These are phyloP conservation scores for Malassezia sympodialis DNA, from an alignment of 1,284 basidiomycete species.

Conservation along the genomic window DNA sequence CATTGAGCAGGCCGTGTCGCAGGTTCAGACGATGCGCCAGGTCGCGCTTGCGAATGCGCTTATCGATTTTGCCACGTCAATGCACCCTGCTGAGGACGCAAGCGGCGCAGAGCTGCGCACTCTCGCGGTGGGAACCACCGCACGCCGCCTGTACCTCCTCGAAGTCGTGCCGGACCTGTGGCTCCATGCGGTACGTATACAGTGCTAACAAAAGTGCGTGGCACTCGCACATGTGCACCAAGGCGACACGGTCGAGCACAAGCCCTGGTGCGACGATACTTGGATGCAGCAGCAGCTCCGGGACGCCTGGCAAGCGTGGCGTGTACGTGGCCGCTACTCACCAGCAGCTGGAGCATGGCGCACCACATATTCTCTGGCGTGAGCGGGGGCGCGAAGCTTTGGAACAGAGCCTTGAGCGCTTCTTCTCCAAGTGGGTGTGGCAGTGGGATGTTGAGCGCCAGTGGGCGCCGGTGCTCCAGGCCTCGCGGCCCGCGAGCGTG, in stretches of 20 bases:
- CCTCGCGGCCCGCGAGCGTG: neutral
- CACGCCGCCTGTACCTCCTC: constrained; percentile 4
- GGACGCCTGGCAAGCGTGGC: constrained; percentile 17
- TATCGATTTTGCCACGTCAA: constrained; percentile 8
- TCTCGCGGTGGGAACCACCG: neutral
- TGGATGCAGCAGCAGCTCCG: constrained; percentile 15
- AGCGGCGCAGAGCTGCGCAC: neutral
- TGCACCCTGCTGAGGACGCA: neutral
- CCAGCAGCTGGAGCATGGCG: constrained; percentile 1
- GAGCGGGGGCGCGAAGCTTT: neutral
- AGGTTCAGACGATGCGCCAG: constrained; percentile 11
- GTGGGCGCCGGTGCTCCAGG: constrained; percentile 3
- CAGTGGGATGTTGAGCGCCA: constrained; percentile 17
- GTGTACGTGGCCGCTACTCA: neutral
- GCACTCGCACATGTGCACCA: neutral
- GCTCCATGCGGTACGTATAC: constrained; percentile 8
- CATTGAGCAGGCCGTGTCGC: constrained; percentile 9
- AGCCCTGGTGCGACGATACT: constrained; percentile 5
- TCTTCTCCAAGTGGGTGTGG: constrained; percentile 17
- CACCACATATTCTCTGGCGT: neutral
- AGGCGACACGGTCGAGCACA: neutral
- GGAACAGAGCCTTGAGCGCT: constrained; percentile 5
- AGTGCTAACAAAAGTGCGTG: neutral
- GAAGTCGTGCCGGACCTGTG: constrained; percentile 15
- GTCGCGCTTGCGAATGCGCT: constrained; percentile 15